Conservation (phyloP, 352 stramenopile genomes). For the Phytophthora cryptogea region DNA sequence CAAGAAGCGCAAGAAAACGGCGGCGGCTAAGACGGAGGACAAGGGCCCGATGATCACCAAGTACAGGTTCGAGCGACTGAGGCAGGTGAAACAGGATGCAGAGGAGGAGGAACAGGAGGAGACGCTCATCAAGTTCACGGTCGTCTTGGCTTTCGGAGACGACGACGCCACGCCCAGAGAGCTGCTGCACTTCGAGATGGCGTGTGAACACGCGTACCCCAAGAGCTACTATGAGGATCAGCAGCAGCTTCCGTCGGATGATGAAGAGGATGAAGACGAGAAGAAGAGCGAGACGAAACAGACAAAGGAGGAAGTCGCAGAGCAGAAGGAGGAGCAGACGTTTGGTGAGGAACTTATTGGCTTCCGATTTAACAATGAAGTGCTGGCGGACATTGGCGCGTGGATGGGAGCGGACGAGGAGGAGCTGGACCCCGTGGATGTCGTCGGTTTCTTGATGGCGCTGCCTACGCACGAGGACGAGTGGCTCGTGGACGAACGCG, state of each 20-base stretch:
- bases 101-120: conserved; percentile 30
- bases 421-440: conserved; percentile 59
- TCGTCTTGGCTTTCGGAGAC: conserved; percentile 47
- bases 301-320: conserved; percentile 12
- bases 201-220: conserved; percentile 57
- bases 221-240: conserved; percentile 77
- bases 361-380: conserved; percentile 66
- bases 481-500: conserved; percentile 77
- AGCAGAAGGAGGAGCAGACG: conserved; percentile 25
- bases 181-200: conserved; percentile 67
- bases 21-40: conserved; percentile 5
- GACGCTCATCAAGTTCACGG: conserved; percentile 53
- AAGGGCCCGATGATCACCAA: conserved; percentile 41
- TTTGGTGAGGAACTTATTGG: conserved; percentile 59
- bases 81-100: conserved; percentile 17
- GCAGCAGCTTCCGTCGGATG: conserved; percentile 39
- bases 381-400: conserved; percentile 46
- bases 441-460: conserved; percentile 73
- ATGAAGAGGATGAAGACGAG: conserved; percentile 27
- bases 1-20: conserved; percentile 52
- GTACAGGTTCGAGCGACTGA: conserved; percentile 56
- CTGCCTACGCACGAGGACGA: conserved; percentile 76
- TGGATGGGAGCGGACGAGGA: conserved; percentile 61
- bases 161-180: conserved; percentile 42
- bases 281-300: conserved; percentile 15